Evolutionary conservation across 148 eudicot genomes (phyloP), one percentile per base, ranked within the genome.

Genomic region (Vaccinium corymbosum): DNA sequence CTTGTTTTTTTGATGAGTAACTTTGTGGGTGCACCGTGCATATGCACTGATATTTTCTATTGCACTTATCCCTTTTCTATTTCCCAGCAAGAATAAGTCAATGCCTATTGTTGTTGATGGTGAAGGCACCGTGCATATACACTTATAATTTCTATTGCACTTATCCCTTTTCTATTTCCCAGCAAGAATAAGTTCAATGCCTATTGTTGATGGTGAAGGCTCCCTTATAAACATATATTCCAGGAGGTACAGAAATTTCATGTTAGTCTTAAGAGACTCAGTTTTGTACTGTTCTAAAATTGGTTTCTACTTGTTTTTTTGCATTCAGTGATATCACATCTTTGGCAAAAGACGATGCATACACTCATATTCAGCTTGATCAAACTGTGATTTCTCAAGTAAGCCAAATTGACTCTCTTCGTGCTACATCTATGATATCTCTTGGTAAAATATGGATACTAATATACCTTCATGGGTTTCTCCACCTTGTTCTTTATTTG

Each of bases 171-270:
- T 27, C 68, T 55, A 6, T 83, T 73, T 83, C 81, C 48, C 92
- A 90, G 92, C 85, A n/a, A 83, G 84, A 76, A 85, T 90, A 79
- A 88, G 92, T 72, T 42, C 92, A 55, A 61, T 90, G 51, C 92
- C 92, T 55, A 89, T 90, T 27, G 85, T 90, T 80, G 90, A 90
- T 82, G 88, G 86, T 20, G n/a, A 74, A 62, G 90, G 89, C 7
- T 81, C 79, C 71, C 85, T 90, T 50, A 35, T 88, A 53, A 84
- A 89, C 85, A 59, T 90, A 48, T 90, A 87, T 80, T 85, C 87
- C 73, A 84, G 87, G 79, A 90, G 92, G 92, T 90, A 42, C 14
- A 80, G 74, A 38, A 42, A 79, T 80, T 75, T 75, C 74, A 17
- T 32, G 27, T 51, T 71, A 29, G 42, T 72, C 38, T 42, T 68